phyloP scores from a whole-genome alignment of 257 asterid genomes.

The Asclepias syriaca region DNA sequence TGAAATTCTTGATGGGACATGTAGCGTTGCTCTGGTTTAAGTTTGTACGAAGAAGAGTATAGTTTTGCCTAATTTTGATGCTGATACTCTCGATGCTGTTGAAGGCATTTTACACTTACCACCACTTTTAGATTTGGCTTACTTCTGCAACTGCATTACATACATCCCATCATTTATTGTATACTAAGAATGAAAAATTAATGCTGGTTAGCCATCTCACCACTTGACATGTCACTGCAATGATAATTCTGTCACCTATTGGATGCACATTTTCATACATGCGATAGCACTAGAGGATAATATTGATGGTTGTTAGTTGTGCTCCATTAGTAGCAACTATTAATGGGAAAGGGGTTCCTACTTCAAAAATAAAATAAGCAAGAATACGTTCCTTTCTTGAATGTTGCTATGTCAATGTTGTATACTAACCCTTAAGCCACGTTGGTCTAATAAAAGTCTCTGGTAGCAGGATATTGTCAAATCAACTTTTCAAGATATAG shows the following conservation, averaged over 20 bases:
- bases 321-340: not conserved
- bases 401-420: not conserved
- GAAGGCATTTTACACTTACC: not conserved
- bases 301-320: not conserved
- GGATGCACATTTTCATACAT: not conserved
- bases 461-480: conserved; percentile 52
- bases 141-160: not conserved
- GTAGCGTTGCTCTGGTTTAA: not conserved
- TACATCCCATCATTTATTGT: not conserved
- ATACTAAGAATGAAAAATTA: not conserved
- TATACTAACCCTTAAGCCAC: not conserved
- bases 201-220: not conserved
- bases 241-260: not conserved
- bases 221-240: not conserved
- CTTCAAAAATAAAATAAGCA: not conserved
- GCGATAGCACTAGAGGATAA: not conserved
- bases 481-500: conserved; percentile 63
- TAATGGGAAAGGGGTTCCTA: not conserved
- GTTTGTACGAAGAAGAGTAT: not conserved
- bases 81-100: not conserved
- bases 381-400: not conserved
- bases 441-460: conserved; percentile 1
- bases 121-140: not conserved
- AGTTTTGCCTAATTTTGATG: not conserved
- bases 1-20: not conserved